These are phyloP conservation scores for Tetrahymena borealis DNA, from an alignment of 73 alveolate genomes.

Conservation along the genomic window DNA sequence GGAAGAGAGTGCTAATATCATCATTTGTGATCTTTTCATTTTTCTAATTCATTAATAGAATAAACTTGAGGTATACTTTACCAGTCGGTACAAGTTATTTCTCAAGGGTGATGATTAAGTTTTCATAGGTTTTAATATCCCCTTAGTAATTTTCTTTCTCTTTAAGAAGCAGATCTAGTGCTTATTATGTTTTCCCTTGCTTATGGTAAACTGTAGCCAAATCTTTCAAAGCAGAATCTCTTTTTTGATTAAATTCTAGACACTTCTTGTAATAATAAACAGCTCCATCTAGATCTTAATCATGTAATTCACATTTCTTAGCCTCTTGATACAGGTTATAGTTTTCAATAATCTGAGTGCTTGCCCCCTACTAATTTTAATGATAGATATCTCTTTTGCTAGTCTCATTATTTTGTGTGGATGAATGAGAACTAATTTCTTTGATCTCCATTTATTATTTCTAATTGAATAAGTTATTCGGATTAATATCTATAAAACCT, in stretches of 20 bases:
- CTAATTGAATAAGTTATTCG: not conserved
- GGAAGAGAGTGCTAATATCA: not conserved
- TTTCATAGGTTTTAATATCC: not conserved
- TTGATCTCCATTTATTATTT: not conserved
- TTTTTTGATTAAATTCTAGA: not conserved
- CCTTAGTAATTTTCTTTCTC: not conserved
- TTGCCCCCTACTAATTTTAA: no score
- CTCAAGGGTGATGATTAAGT: not conserved
- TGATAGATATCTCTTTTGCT: not conserved
- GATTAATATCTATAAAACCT: not conserved
- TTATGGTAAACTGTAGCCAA: not conserved
- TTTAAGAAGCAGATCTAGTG: not conserved
- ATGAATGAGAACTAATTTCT: not conserved
- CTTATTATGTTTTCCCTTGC: not conserved
- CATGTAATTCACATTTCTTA: not conserved
- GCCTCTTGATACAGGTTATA: not conserved
- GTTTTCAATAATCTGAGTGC: no score
- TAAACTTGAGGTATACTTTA: not conserved
- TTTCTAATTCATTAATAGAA: not conserved
- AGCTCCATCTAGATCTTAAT: not conserved
- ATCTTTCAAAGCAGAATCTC: not conserved
- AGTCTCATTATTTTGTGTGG: not conserved
- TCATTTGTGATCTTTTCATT: not conserved
- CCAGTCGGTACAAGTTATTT: not conserved
- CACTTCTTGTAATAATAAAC: not conserved